Evolutionary conservation across 2,329 filamentous ascomycete genomes (phyloP), one percentile per base, ranked within the genome.

Genomic region (Blastomyces percursus): DNA sequence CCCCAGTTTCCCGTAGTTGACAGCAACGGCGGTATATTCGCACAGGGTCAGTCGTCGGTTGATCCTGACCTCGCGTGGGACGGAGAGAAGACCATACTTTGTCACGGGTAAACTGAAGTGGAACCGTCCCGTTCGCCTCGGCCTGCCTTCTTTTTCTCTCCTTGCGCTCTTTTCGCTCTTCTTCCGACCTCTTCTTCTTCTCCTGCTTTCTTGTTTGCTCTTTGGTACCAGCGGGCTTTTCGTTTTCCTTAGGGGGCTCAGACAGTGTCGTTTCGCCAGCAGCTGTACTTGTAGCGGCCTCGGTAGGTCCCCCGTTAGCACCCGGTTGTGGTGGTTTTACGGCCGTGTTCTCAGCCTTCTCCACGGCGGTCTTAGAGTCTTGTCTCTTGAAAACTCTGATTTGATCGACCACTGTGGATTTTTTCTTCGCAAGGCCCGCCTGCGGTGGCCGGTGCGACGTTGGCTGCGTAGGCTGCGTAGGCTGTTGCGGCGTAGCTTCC

Each of bases 1-100:
- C 92, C 0, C 91, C 90, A 0, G 91, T 95, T 76, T 97, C 94
- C 63, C 94, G 85, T 38, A 99, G 79, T 72, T 97, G 93, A 72
- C 94, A 97, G 73, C 94, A 97, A 71, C 94, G 83, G 67, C 93
- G 84, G 74, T 99, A 99, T 70, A 99, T 96, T 63, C 93, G 84
- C 16, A 92, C 85, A 1, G 94, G 93, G 71, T 96, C 94, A 1
- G 89, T 96, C 0, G 93, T 96, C 0, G 93, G 92, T 59, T 84
- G 80, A 64, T 83, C 81, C 70, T 90, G 86, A 1, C 72, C 72
- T 64, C 66, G 65, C 38, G 75, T 77, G 27, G 71, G 63, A 9
- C 65, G 61, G 24, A 70, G 71, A 62, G 74, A 63, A n/a, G 70
- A 70, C 30, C 74, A 72, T 12, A 79, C 80, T 35, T 84, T 84